phyloP scores from a whole-genome alignment of 306 rosid species.

The Cucumis cinereus region DNA sequence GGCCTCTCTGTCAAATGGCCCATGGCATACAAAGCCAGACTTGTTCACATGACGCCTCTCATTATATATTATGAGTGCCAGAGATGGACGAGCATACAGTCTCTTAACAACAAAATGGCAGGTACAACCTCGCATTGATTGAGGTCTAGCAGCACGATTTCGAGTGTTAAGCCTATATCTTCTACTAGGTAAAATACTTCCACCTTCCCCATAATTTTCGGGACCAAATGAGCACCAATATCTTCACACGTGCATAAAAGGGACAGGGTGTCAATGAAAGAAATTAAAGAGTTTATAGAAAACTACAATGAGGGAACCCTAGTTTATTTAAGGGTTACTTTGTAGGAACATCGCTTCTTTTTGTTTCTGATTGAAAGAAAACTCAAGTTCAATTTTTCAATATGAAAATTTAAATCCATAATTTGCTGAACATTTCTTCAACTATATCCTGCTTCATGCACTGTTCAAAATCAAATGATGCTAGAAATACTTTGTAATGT shows the following conservation, averaged over 20 bases:
- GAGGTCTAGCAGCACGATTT: constrained; percentile 98
- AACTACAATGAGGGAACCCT: background rate
- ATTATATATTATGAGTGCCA: constrained; percentile 60
- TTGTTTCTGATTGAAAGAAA: background rate
- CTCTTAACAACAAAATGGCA: constrained; percentile 91
- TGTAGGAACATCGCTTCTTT: background rate
- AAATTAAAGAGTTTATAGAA: background rate
- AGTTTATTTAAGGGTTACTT: background rate
- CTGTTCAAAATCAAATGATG: background rate
- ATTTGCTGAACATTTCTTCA: background rate
- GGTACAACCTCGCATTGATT: constrained; percentile 90
- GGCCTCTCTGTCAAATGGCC: constrained; percentile 92
- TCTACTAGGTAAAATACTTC: constrained; percentile 78
- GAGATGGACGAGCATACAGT: constrained; percentile 77
- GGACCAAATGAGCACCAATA: constrained; percentile 99
- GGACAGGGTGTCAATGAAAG: background rate
- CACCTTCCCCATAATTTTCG: constrained; percentile 93
- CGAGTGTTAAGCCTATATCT: constrained; percentile 89
- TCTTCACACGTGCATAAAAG: constrained; percentile 29
- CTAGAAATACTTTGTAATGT: background rate
- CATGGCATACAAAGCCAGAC: constrained; percentile 90
- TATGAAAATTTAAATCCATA: background rate
- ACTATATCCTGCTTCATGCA: background rate
- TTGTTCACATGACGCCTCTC: constrained; percentile 80
- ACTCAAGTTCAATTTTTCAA: background rate